phyloP scores from a whole-genome alignment of 73 alveolate genomes.

The Stentor coeruleus region DNA sequence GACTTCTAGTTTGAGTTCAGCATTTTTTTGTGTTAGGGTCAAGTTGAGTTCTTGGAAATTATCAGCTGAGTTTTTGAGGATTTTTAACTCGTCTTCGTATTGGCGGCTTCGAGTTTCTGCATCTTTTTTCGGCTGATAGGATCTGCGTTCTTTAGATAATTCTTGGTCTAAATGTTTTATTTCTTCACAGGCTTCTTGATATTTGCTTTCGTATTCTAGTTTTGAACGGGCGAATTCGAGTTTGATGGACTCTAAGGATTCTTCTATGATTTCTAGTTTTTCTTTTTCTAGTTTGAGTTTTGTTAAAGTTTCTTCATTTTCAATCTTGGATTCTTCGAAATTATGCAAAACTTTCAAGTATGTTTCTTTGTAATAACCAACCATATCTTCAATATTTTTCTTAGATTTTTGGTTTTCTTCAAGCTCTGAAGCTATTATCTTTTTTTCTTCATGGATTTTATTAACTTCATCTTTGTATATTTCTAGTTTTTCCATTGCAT shows the following conservation, averaged over 20 bases:
- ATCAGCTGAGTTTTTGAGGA: background rate
- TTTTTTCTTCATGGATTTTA: background rate
- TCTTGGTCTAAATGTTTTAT: background rate
- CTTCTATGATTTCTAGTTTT: background rate
- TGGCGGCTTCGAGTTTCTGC: background rate
- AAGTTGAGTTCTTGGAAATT: background rate
- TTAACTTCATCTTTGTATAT: background rate
- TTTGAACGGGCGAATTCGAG: background rate
- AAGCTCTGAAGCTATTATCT: background rate
- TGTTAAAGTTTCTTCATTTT: background rate
- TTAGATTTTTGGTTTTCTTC: background rate
- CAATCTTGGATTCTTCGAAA: background rate
- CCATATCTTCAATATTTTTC: background rate
- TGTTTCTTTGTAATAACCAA: background rate
- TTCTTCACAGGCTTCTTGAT: background rate
- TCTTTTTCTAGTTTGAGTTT: background rate
- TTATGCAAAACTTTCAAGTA: background rate
- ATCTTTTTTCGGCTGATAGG: background rate
- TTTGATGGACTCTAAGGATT: background rate
- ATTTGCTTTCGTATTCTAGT: background rate
- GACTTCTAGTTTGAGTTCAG: constrained; percentile 20
- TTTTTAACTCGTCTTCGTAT: background rate
- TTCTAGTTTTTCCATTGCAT: background rate
- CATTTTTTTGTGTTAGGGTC: background rate
- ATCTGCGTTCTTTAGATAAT: background rate